Conservation (phyloP, 805 yeast species). For the Teunomyces pallodes region DNA sequence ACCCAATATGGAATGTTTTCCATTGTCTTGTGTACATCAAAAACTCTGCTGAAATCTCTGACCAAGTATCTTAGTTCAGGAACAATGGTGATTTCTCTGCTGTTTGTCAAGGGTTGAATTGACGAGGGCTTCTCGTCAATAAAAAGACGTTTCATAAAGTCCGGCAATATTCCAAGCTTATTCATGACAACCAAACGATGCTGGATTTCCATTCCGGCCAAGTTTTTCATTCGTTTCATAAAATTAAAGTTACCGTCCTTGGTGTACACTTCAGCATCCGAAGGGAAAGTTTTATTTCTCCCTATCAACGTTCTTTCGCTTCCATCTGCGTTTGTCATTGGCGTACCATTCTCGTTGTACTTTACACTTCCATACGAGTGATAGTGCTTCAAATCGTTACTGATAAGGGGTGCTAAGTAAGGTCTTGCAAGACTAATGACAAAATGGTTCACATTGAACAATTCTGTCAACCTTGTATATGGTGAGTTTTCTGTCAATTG, state of each 20-base stretch:
- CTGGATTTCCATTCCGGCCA: conserved; percentile 73
- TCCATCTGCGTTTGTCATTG: neutral
- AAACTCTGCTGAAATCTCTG: conserved; percentile 67
- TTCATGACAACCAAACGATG: conserved; percentile 82
- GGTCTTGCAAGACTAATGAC: conserved; percentile 91
- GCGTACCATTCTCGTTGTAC: conserved; percentile 11
- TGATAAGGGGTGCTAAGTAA: conserved; percentile 84
- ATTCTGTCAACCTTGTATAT: conserved; percentile 82
- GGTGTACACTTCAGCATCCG: conserved; percentile 30
- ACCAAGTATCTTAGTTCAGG: conserved; percentile 77
- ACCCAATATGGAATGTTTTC: conserved; percentile 88
- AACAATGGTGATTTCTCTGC: conserved; percentile 82
- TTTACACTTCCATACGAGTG: conserved; percentile 35
- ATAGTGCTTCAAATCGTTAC: conserved; percentile 76
- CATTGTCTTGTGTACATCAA: conserved; percentile 68
- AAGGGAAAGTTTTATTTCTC: conserved; percentile 31
- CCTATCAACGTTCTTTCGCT: conserved; percentile 13
- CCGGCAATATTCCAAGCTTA: conserved; percentile 70
- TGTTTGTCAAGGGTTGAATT: conserved; percentile 60
- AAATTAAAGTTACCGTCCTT: conserved; percentile 33
- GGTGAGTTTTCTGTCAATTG: conserved; percentile 49
- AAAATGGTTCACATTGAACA: conserved; percentile 93
- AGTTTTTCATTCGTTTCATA: conserved; percentile 43
- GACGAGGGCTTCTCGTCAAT: conserved; percentile 78
- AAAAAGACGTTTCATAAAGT: conserved; percentile 67